Percentiles rank a stretch among this genome's conserved stretches.
Evolutionary conservation across 2,329 filamentous ascomycete species (phyloP).

Genomic region (Trichoderma citrinoviride): DNA sequence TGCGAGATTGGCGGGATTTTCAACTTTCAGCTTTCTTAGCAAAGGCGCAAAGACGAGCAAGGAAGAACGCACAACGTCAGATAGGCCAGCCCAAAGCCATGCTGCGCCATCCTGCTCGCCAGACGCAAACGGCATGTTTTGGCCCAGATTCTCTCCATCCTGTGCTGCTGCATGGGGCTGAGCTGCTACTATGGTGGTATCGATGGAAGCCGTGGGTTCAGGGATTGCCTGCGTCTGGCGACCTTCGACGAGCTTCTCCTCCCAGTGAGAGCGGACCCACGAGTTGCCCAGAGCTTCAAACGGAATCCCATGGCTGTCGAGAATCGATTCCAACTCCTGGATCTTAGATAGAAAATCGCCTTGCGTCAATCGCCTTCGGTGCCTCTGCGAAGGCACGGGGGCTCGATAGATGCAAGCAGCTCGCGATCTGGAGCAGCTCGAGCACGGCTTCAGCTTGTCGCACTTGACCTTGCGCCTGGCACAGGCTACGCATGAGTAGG

Average conservation of each 20-base stretch:
- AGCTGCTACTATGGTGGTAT: background rate
- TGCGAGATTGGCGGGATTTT: background rate
- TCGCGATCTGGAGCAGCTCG: background rate
- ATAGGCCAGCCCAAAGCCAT: background rate
- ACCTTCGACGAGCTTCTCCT: background rate
- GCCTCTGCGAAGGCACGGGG: constrained; percentile 5
- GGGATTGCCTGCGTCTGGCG: background rate
- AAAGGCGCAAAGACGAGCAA: background rate
- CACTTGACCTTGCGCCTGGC: constrained; percentile 12
- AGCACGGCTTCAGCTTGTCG: constrained; percentile 8
- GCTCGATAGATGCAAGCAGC: constrained; percentile 3
- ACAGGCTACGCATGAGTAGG: background rate
- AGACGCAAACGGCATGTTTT: background rate
- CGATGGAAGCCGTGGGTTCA: background rate
- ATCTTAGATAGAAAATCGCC: background rate
- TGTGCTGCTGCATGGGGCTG: background rate
- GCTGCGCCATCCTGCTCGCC: background rate
- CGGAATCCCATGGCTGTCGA: constrained; percentile 6
- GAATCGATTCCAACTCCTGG: constrained; percentile 2
- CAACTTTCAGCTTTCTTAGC: background rate
- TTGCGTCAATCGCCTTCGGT: background rate
- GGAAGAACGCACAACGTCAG: background rate
- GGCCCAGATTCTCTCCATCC: background rate
- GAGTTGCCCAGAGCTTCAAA: constrained; percentile 2
- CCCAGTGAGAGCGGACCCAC: constrained; percentile 3